Base-by-base conservation (phyloP, 495 filamentous ascomycete species). In the Tetracladium marchalianum region DNA sequence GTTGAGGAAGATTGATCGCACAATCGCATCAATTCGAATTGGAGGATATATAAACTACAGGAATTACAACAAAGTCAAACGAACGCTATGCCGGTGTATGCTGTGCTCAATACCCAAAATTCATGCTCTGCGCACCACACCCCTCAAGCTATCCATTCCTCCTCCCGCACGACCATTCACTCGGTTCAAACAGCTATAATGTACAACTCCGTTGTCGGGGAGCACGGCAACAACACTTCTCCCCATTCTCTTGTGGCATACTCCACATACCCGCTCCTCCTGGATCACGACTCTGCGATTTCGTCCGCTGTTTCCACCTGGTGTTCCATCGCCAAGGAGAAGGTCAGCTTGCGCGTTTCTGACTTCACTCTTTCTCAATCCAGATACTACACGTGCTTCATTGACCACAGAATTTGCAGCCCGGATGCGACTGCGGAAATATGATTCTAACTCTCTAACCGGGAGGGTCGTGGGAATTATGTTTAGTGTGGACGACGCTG, bases 211-310 rank as follows among this genome's bases (percentile, higher is more conserved):
- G 51, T 71, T 74, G 48, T 77, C 68, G n/a, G 69, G 71, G 35
- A 76, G 35, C 1, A 73, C 71, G 1, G 70, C 67, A 40, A 97
- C 84, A 15, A 93, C 92, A 63, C 83, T 92, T 11, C 85, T 80
- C 6, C 93, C 92, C 51, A 98, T 73, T 46, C 92, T 67, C 67
- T 95, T 96, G 62, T 94, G 82, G 60, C 92, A 98, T 33, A 92
- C 84, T 10, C 84, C 80, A 61, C 92, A 98, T 17, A 92, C 82
- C 47, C 85, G 73, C 52, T 96, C 89, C 55, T 98, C 90, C 1
- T 69, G 72, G 47, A 98, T 77, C 7, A 87, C 76, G 27, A 94
- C 87, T 50, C 81, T 70, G 46, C 84, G 69, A 55, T 84, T 87
- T 51, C 81, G 67, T 4, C 75, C 77, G 12, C 69, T 72, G 19